Evolutionary conservation across 257 asterid species (phyloP).

Genomic region (Echium plantagineum): DNA sequence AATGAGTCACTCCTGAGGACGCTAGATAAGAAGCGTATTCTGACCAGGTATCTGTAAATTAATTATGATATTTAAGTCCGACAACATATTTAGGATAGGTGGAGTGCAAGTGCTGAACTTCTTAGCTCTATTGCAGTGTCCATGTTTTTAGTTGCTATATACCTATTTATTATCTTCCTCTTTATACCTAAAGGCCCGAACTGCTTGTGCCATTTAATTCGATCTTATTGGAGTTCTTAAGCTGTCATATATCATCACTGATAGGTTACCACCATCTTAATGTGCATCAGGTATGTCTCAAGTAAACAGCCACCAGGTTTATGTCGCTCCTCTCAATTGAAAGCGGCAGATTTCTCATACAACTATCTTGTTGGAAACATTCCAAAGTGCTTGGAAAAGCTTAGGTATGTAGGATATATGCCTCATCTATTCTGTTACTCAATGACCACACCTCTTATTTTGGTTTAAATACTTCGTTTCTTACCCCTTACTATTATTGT

Average conservation of each 20-base stretch:
- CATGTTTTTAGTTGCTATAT: too few relatives aligned
- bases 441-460: constrained; percentile 2
- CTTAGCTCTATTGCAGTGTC: too few relatives aligned
- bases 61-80: too few relatives aligned
- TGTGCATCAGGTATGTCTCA: constrained; percentile 38
- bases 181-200: too few relatives aligned
- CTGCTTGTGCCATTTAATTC: background rate
- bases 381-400: constrained; percentile 66
- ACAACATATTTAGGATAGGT: too few relatives aligned
- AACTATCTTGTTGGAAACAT: constrained; percentile 63
- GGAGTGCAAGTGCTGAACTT: too few relatives aligned
- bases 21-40: too few relatives aligned
- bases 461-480: constrained; percentile 1
- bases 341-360: constrained; percentile 66
- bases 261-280: background rate
- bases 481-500: constrained; percentile 1
- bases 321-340: constrained; percentile 57
- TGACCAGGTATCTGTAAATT: too few relatives aligned
- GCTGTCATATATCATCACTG: background rate
- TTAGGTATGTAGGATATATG: constrained; percentile 31
- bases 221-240: background rate
- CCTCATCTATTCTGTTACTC: constrained; percentile 3
- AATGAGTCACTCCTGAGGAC: too few relatives aligned
- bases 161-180: too few relatives aligned
- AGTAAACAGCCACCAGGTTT: constrained; percentile 44